Percentiles rank a stretch among this genome's conserved stretches.
Evolutionary conservation across 768 basidiomycete species (phyloP).

Genomic region (Strobilomyces confusus): DNA sequence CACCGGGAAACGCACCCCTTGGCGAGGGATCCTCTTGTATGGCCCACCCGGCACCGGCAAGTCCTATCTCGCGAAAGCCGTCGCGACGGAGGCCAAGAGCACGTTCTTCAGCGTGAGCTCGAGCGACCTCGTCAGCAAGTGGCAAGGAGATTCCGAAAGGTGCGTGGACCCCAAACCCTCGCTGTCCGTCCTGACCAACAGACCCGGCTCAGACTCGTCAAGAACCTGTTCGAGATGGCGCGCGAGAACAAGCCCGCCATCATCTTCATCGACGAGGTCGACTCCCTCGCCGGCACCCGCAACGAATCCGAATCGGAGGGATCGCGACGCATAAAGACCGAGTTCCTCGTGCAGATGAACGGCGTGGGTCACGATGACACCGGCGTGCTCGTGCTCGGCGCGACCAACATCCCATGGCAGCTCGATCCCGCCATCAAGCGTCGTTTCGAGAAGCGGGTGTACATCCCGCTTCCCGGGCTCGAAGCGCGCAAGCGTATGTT

Average conservation of each 20-base stretch:
- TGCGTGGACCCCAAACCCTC: slow-evolving; percentile 34
- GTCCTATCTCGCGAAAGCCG: slow-evolving; percentile 94
- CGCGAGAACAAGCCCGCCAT: slow-evolving; percentile 95
- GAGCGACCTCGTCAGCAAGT: slow-evolving; percentile 95
- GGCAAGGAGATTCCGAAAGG: slow-evolving; percentile 99
- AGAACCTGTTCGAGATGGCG: slow-evolving; percentile 94
- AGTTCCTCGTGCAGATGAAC: slow-evolving; percentile 98
- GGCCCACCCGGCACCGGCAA: slow-evolving; percentile 99
- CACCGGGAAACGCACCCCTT: slow-evolving; percentile 96
- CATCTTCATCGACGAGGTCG: slow-evolving; percentile 98
- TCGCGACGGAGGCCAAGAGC: slow-evolving; percentile 98
- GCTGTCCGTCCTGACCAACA: background rate
- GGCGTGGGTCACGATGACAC: slow-evolving; percentile 98
- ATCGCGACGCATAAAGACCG: slow-evolving; percentile 95
- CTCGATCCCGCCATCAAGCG: slow-evolving; percentile 97
- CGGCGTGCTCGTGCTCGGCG: slow-evolving; percentile 92
- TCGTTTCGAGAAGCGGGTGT: slow-evolving; percentile 97
- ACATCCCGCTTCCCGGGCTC: slow-evolving; percentile 92
- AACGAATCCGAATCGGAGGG: slow-evolving; percentile 98
- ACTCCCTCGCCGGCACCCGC: slow-evolving; percentile 90
- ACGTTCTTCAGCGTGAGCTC: slow-evolving; percentile 98
- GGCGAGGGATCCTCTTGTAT: slow-evolving; percentile 93
- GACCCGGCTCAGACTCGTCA: slow-evolving; percentile 67
- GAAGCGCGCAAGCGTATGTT: slow-evolving; percentile 95
- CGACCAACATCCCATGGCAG: slow-evolving; percentile 99